phyloP scores from a whole-genome alignment of 352 stramenopile species.

The Globisporangium rhizosaccharum region DNA sequence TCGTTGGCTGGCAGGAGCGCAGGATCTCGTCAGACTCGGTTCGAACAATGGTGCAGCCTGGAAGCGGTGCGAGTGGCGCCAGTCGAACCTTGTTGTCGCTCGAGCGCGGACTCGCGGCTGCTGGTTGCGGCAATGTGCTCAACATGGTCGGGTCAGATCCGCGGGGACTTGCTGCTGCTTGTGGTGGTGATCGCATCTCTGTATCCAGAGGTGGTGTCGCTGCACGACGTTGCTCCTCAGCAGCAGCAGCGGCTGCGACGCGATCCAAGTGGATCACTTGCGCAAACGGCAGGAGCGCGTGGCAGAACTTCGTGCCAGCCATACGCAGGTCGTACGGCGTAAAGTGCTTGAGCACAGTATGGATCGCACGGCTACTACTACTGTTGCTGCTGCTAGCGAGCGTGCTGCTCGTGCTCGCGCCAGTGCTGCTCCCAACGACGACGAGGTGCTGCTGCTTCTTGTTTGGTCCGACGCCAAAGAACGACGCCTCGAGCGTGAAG shows the following conservation, averaged over 20 bases:
- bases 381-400: not conserved
- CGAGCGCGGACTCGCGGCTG: not conserved
- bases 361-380: not conserved
- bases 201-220: not conserved
- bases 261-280: slow-evolving; percentile 47
- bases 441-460: slow-evolving; percentile 13
- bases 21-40: no score
- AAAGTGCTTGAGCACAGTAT: slow-evolving; percentile 28
- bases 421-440: slow-evolving; percentile 4
- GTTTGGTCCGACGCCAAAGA: slow-evolving; percentile 52
- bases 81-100: not conserved
- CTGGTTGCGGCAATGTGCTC: not conserved
- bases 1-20: no score
- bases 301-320: slow-evolving; percentile 48
- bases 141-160: no score
- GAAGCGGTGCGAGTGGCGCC: not conserved
- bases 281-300: slow-evolving; percentile 52
- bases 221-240: not conserved
- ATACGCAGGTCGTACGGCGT: slow-evolving; percentile 41
- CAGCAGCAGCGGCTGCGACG: not conserved
- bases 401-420: not conserved
- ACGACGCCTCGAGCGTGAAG: slow-evolving; percentile 76
- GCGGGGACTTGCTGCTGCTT: not conserved
- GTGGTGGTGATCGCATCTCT: not conserved
- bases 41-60: no score